Conservation (phyloP, 306 rosid genomes). For the Crotalaria pallida region DNA sequence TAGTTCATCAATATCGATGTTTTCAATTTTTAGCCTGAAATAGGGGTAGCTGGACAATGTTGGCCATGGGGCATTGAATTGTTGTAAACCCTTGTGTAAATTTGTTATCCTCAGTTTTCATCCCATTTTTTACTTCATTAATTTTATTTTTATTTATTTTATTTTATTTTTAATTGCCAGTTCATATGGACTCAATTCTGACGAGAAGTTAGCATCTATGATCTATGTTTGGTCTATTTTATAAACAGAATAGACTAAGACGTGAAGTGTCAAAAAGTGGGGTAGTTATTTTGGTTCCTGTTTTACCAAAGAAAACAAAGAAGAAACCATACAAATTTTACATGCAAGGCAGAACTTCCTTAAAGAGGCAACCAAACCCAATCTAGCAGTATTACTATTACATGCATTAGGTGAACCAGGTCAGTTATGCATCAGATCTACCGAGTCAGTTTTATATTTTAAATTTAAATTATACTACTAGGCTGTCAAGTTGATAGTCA, state of each 20-base stretch:
- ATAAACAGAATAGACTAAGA: no score
- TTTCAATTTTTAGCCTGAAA: slow-evolving; percentile 23
- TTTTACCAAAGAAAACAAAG: no score
- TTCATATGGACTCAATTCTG: slow-evolving; percentile 1
- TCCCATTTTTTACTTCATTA: slow-evolving; percentile 49
- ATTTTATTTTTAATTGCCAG: slow-evolving; percentile 2
- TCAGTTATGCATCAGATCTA: neutral
- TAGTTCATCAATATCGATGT: neutral
- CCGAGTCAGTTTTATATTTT: neutral
- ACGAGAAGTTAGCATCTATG: slow-evolving; percentile 1
- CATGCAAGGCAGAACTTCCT: neutral
- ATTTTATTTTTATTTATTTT: slow-evolving; percentile 14
- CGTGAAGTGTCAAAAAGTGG: no score
- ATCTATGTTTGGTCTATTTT: no score
- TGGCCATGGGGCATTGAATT: slow-evolving; percentile 35
- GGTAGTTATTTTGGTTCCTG: no score
- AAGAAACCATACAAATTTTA: no score
- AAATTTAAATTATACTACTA: neutral
- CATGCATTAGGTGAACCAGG: neutral
- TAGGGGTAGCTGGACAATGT: slow-evolving; percentile 29
- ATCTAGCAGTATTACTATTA: neutral
- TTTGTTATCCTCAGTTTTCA: slow-evolving; percentile 32
- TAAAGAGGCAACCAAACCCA: neutral
- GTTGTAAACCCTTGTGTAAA: slow-evolving; percentile 54
- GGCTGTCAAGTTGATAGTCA: neutral